Evolutionary conservation across 345 rosid species (phyloP).

Genomic region (Iberis pinnata): DNA sequence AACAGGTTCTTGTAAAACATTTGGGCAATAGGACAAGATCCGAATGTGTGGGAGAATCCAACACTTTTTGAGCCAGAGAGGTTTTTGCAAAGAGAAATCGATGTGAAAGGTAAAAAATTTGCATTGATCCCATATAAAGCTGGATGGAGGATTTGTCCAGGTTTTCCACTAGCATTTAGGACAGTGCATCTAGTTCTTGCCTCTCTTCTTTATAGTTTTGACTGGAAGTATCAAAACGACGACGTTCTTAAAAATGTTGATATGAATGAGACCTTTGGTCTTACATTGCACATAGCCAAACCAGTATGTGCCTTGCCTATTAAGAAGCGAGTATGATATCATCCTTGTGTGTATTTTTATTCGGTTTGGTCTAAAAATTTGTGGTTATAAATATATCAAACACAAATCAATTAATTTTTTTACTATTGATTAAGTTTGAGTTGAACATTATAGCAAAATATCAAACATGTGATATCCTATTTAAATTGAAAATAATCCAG

Average conservation of each 20-base stretch:
- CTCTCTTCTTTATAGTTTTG: constrained; percentile 28
- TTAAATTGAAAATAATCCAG: too few species aligned
- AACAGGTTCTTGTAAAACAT: constrained; percentile 2
- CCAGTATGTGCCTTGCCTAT: neutral
- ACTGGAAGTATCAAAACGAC: neutral
- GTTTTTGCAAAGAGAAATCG: constrained; percentile 15
- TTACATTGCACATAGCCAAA: constrained; percentile 17
- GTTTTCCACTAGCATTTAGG: constrained; percentile 31
- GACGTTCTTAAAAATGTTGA: neutral
- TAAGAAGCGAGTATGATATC: too few species aligned
- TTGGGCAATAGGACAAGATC: constrained; percentile 37
- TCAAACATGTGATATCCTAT: too few species aligned
- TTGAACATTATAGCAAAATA: too few species aligned
- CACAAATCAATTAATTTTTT: too few species aligned
- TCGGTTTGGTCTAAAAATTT: too few species aligned
- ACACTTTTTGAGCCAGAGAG: constrained; percentile 29
- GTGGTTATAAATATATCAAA: too few species aligned
- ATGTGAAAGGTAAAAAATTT: constrained; percentile 13
- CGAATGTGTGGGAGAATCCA: constrained; percentile 25
- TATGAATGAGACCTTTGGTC: constrained; percentile 20
- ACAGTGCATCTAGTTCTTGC: constrained; percentile 26
- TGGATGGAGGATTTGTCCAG: constrained; percentile 30
- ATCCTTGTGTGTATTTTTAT: too few species aligned
- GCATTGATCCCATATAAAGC: constrained; percentile 20
- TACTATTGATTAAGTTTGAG: too few species aligned